Evolutionary conservation across 2,329 filamentous ascomycete species (phyloP).

Genomic region (Nemania abortiva): DNA sequence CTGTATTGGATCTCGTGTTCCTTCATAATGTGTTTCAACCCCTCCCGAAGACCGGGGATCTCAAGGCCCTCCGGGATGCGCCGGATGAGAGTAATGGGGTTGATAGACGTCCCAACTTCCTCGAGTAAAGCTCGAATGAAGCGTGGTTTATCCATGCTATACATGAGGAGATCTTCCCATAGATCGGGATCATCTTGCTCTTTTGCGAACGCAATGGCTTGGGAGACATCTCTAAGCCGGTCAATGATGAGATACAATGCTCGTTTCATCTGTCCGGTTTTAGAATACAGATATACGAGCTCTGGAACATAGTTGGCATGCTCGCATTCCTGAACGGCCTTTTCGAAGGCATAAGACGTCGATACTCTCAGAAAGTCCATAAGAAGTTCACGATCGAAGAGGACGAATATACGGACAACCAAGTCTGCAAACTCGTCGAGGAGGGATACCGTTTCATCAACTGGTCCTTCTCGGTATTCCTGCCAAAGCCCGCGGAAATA

Average conservation of each 20-base stretch:
- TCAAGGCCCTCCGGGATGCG: conserved; percentile 94
- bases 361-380: conserved; percentile 90
- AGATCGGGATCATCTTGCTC: conserved; percentile 91
- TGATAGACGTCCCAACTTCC: conserved; percentile 92
- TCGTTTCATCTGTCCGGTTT: conserved; percentile 92
- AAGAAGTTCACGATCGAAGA: conserved; percentile 81
- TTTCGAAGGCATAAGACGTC: conserved; percentile 89
- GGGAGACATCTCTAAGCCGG: conserved; percentile 88
- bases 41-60: conserved; percentile 89
- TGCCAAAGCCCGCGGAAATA: conserved; percentile 90
- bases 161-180: conserved; percentile 94
- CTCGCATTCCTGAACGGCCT: conserved; percentile 83
- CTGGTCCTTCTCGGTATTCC: conserved; percentile 69
- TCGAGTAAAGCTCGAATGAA: conserved; percentile 94
- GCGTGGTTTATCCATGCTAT: conserved; percentile 96
- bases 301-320: conserved; percentile 84
- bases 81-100: conserved; percentile 89
- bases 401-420: conserved; percentile 86
- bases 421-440: conserved; percentile 90
- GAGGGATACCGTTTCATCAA: conserved; percentile 72
- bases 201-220: conserved; percentile 94
- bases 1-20: conserved; percentile 96
- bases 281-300: conserved; percentile 94
- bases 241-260: conserved; percentile 95
- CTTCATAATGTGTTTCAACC: conserved; percentile 89